phyloP scores from a whole-genome alignment of 768 basidiomycete genomes.

The Psilocybe sp. region DNA sequence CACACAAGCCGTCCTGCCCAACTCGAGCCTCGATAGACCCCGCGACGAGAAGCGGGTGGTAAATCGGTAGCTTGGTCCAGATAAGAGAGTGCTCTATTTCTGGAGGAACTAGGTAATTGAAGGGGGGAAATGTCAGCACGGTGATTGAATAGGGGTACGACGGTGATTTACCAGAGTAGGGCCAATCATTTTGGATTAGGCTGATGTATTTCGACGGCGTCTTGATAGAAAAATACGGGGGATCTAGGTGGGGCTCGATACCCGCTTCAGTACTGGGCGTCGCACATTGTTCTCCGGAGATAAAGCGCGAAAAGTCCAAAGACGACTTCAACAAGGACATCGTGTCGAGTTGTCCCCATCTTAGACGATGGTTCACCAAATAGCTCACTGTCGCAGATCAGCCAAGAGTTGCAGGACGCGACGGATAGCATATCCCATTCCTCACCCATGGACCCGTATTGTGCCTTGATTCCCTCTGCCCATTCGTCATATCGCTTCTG shows the following conservation, averaged over 20 bases:
- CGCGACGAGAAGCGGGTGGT: conserved; percentile 56
- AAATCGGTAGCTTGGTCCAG: conserved; percentile 75
- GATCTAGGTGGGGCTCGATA: conserved; percentile 29
- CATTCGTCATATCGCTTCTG: conserved; percentile 68
- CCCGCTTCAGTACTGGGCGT: conserved; percentile 23
- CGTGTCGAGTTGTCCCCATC: conserved; percentile 72
- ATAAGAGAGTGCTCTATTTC: conserved; percentile 74
- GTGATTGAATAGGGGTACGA: not conserved
- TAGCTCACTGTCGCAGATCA: conserved; percentile 55
- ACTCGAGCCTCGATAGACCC: conserved; percentile 52
- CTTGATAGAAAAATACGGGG: conserved; percentile 61
- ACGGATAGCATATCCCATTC: conserved; percentile 1
- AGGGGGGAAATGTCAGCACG: not conserved
- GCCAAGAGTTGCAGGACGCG: not conserved
- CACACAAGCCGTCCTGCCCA: conserved; percentile 76
- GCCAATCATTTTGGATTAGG: conserved; percentile 85
- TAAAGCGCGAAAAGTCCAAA: conserved; percentile 31
- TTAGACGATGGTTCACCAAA: conserved; percentile 63
- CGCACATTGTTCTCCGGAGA: conserved; percentile 4
- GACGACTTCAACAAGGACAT: conserved; percentile 57
- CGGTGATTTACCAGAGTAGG: conserved; percentile 66
- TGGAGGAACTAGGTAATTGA: conserved; percentile 47
- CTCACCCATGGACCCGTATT: conserved; percentile 69
- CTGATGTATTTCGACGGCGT: conserved; percentile 58
- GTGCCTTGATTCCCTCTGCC: conserved; percentile 46